Evolutionary conservation across 108 stramenopile species (phyloP).

Genomic region (Nitzschia putrida): DNA sequence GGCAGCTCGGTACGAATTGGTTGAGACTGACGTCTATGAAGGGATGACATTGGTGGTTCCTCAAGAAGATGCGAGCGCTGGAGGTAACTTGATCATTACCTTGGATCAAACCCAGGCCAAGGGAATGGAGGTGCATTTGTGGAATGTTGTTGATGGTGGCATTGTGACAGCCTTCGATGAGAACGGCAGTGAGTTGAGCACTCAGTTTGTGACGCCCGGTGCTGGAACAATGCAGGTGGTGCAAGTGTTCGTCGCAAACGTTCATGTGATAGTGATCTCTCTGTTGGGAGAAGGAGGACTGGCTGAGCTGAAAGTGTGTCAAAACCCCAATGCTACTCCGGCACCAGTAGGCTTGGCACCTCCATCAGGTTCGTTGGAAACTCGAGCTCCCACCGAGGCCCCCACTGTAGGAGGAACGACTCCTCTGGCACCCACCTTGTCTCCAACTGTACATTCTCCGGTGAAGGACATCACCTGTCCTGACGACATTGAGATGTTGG

Average conservation of each 20-base stretch:
- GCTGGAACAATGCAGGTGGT: not conserved
- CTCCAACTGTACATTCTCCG: not conserved
- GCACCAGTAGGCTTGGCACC: not conserved
- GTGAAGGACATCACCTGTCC: not conserved
- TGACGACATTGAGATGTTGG: not conserved
- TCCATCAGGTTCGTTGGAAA: not conserved
- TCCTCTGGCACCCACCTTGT: not conserved
- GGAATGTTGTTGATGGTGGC: not conserved
- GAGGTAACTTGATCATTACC: slow-evolving; percentile 6
- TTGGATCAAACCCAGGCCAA: slow-evolving; percentile 5
- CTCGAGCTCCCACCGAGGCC: not conserved
- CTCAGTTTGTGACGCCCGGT: not conserved
- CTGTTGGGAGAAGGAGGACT: not conserved
- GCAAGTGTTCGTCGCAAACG: not conserved
- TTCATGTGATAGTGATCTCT: not conserved
- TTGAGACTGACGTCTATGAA: not conserved
- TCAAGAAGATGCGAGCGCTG: not conserved
- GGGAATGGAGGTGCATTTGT: not conserved
- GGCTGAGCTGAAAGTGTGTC: not conserved
- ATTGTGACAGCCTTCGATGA: not conserved
- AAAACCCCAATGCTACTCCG: not conserved
- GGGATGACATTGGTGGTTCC: slow-evolving; percentile 9
- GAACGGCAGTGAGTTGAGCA: not conserved
- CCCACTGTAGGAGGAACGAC: not conserved
- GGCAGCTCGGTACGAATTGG: not conserved